Base-by-base conservation (phyloP, 345 rosid species). In the Punica granatum region DNA sequence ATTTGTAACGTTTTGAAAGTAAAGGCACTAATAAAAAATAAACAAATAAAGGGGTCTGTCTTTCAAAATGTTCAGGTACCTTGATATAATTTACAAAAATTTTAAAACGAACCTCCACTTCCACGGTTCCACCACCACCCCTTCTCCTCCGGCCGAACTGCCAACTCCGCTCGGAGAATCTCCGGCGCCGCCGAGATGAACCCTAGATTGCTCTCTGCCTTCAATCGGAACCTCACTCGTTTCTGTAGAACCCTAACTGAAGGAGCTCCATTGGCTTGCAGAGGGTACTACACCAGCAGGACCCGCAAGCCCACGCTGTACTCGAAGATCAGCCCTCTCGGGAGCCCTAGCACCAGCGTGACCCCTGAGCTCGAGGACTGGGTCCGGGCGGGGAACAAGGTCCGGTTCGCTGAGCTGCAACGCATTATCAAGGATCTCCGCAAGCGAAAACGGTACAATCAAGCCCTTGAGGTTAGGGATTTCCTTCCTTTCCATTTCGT, bases 351-450 rank as follows among this genome's bases (percentile, higher is more conserved):
- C 56, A 71, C 78, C 46, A 84, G 83, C 70, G 74, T 90, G 26
- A 79, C 73, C 28, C 88, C 93, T 23, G 88, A 76, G 80, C 98
- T 92, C 70, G 97, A 92, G 23, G 75, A 60, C 70, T 92, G 97
- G 97, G 75, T 84, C 49, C 76, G 70, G 65, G 28, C 70, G 65
- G 96, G 97, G 31, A 81, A 83, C 66, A 85, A 70, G 37, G 78
- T 90, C 63, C 78, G 85, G n/a, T 77, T 92, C 61, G 90, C 80
- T 1, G 98, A 90, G 86, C 85, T 92, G 72, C 85, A 88, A 68
- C 96, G 93, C 54, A 84, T 92, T 46, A 74, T 92, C 65, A 91
- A 75, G n/a, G 97, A 92, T 56, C 84, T 90, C 64, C 96, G 97
- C 60, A 75, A 79, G 78, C 84, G 96, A 60, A 86, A 82, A 67